phyloP scores from a whole-genome alignment of 106 monocot genomes.

The Dioscorea dumetorum region DNA sequence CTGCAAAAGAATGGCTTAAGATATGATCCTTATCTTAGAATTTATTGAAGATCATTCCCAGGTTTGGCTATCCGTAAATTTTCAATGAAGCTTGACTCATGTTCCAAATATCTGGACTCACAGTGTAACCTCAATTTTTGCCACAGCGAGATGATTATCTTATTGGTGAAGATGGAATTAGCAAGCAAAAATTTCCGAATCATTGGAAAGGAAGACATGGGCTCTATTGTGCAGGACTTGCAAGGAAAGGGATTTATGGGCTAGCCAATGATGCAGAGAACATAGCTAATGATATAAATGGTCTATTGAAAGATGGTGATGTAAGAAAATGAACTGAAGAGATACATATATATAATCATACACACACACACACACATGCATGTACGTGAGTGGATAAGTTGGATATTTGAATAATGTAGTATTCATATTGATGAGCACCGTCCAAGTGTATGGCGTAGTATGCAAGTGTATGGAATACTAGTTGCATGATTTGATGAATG shows the following conservation, averaged over 20 bases:
- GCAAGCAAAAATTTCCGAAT: slow-evolving; percentile 19
- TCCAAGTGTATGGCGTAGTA: too few species aligned
- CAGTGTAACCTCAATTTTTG: not conserved
- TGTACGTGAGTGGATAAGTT: too few species aligned
- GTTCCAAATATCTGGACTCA: not conserved
- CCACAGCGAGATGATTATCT: slow-evolving; percentile 16
- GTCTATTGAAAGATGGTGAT: not conserved
- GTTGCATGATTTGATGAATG: too few species aligned
- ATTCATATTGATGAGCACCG: too few species aligned
- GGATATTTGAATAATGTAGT: too few species aligned
- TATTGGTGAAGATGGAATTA: slow-evolving; percentile 30
- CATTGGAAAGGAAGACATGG: slow-evolving; percentile 37
- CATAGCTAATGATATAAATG: slow-evolving; percentile 33
- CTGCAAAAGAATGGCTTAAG: slow-evolving; percentile 37
- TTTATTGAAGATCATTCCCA: too few species aligned
- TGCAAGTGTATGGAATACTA: too few species aligned
- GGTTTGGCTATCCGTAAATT: too few species aligned
- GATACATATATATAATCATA: too few species aligned
- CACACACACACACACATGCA: too few species aligned
- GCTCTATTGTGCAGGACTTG: slow-evolving; percentile 29
- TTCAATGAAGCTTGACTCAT: not conserved
- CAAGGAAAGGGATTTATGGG: slow-evolving; percentile 25
- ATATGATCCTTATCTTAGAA: not conserved
- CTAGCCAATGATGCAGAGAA: slow-evolving; percentile 17
- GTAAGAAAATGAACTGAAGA: too few species aligned